Evolutionary conservation across 2,329 filamentous ascomycete species (phyloP).

Genomic region (Eutypa lata): DNA sequence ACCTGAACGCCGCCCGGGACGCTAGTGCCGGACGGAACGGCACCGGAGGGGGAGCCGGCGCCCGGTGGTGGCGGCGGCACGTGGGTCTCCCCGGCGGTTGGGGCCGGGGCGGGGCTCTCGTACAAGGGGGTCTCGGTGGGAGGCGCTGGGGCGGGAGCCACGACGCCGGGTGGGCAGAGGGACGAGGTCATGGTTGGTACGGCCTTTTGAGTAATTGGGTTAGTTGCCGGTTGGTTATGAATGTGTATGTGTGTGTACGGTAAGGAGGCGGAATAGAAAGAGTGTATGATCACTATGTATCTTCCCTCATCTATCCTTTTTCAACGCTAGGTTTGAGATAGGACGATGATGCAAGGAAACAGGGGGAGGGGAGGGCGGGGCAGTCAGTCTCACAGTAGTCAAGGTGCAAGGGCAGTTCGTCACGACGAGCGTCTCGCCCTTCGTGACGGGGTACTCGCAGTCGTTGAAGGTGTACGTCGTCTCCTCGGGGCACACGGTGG

Average conservation of each 20-base stretch:
- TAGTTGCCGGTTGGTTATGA: conserved; percentile 8
- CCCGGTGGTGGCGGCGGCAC: too few relatives aligned
- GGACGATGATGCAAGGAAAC: neutral
- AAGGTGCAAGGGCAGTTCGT: conserved; percentile 52
- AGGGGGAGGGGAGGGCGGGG: neutral
- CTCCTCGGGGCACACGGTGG: conserved; percentile 40
- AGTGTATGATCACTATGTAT: neutral
- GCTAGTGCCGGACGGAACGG: too few relatives aligned
- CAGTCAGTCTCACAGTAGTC: conserved; percentile 20
- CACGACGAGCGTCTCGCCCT: conserved; percentile 53
- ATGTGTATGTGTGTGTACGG: conserved; percentile 13
- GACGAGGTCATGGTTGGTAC: conserved; percentile 19
- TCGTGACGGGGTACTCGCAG: conserved; percentile 51
- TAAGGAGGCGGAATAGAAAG: neutral
- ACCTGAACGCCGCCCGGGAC: too few relatives aligned
- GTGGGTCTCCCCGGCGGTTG: too few relatives aligned
- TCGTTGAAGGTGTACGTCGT: conserved; percentile 49
- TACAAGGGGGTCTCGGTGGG: neutral
- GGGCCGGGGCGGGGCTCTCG: neutral
- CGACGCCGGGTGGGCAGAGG: conserved; percentile 14
- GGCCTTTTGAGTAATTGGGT: conserved; percentile 9
- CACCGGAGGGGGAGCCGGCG: too few relatives aligned
- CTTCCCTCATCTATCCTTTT: neutral
- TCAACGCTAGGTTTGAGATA: neutral
- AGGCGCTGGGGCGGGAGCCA: neutral